Conservation (phyloP, 495 filamentous ascomycete species). For the Penicillium salamii region DNA sequence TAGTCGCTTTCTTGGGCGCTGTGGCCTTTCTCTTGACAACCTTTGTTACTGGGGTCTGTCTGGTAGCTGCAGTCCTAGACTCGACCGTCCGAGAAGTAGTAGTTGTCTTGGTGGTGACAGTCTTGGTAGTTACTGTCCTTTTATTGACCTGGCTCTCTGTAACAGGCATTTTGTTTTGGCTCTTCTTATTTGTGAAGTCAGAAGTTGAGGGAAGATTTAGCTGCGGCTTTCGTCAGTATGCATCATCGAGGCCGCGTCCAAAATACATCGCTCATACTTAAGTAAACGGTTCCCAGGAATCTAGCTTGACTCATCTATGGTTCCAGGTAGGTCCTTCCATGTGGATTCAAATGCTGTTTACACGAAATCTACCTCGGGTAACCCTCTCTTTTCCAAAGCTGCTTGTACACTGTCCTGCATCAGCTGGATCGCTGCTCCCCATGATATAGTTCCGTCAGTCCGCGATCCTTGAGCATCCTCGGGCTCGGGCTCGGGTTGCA, state of each 20-base stretch:
- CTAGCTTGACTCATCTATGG: too few relatives aligned
- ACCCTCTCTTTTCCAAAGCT: constrained; percentile 59
- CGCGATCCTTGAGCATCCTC: constrained; percentile 4
- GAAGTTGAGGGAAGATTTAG: background rate
- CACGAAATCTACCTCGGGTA: constrained; percentile 59
- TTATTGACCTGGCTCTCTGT: background rate
- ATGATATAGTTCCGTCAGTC: constrained; percentile 26
- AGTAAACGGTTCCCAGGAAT: too few relatives aligned
- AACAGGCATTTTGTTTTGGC: background rate
- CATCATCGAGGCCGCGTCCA: too few relatives aligned
- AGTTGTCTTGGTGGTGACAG: background rate
- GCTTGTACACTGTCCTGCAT: constrained; percentile 58
- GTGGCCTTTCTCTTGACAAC: background rate
- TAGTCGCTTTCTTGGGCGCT: background rate
- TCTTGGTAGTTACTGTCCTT: background rate
- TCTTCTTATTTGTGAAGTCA: background rate
- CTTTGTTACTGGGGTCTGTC: background rate
- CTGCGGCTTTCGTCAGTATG: background rate
- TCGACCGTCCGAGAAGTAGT: background rate
- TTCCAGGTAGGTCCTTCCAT: too few relatives aligned
- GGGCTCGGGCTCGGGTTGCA: constrained; percentile 2
- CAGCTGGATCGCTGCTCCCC: constrained; percentile 50
- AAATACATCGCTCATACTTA: too few relatives aligned
- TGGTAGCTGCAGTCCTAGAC: background rate
- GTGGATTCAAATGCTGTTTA: background rate